Percentiles rank a stretch among this genome's conserved stretches.
phyloP scores from a whole-genome alignment of 495 filamentous ascomycete species.

The Peziza echinospora region DNA sequence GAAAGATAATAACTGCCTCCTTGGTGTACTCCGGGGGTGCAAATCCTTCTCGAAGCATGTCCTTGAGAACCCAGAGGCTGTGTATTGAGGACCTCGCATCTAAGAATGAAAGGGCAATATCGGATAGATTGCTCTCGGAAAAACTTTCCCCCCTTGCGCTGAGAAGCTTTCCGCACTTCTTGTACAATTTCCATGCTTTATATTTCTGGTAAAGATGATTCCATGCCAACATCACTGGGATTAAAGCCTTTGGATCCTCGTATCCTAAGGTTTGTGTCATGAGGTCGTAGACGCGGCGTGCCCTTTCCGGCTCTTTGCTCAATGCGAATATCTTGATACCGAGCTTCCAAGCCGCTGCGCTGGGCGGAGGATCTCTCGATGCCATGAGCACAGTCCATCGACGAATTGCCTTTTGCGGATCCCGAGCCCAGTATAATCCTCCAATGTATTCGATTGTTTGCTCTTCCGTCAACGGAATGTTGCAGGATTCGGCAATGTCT shows the following conservation, averaged over 20 bases:
- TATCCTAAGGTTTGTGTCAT: slow-evolving; percentile 8
- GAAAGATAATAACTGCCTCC: neutral
- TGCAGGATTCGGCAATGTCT: slow-evolving; percentile 11
- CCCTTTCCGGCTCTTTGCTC: slow-evolving; percentile 7
- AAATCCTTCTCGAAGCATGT: slow-evolving; percentile 7
- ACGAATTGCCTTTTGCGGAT: slow-evolving; percentile 3
- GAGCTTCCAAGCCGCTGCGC: slow-evolving; percentile 10
- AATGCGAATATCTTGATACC: slow-evolving; percentile 12
- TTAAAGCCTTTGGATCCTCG: slow-evolving; percentile 8
- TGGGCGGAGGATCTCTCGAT: neutral
- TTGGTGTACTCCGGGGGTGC: slow-evolving; percentile 1
- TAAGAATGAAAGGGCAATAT: slow-evolving; percentile 17
- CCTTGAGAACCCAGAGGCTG: slow-evolving; percentile 11
- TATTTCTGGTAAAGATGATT: slow-evolving; percentile 12
- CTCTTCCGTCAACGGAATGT: slow-evolving; percentile 7
- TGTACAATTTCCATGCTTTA: slow-evolving; percentile 6
- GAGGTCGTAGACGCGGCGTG: slow-evolving; percentile 3
- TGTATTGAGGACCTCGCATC: slow-evolving; percentile 4
- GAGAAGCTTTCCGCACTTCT: slow-evolving; percentile 4
- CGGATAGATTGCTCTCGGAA: slow-evolving; percentile 9
- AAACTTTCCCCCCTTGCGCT: slow-evolving; percentile 1
- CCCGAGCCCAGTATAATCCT: slow-evolving; percentile 14
- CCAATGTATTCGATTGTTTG: slow-evolving; percentile 17
- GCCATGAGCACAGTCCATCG: slow-evolving; percentile 7
- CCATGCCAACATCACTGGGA: slow-evolving; percentile 13